Conservation (phyloP, 73 alveolate genomes). For the Paraurostyla sp. region DNA sequence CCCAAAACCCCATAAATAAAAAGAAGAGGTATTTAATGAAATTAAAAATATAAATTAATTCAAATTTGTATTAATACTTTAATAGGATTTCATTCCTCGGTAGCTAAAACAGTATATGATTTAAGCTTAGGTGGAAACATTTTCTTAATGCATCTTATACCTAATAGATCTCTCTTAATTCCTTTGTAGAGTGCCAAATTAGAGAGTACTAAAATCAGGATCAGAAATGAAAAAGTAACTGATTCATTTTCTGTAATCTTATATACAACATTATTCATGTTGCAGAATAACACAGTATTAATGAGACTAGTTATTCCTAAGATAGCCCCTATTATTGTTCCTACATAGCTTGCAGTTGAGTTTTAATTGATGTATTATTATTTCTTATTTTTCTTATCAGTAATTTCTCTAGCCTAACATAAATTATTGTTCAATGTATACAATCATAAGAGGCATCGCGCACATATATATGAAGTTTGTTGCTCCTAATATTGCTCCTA, state of each 20-base stretch:
- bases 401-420: background rate
- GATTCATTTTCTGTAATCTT: background rate
- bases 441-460: background rate
- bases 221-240: background rate
- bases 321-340: background rate
- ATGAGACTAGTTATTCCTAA: background rate
- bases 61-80: too few relatives aligned
- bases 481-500: constrained; percentile 3
- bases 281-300: background rate
- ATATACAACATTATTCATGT: background rate
- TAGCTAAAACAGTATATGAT: background rate
- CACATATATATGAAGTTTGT: background rate
- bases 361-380: background rate
- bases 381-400: background rate
- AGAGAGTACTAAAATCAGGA: background rate
- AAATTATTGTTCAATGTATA: background rate
- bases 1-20: too few relatives aligned
- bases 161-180: background rate
- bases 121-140: background rate
- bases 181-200: background rate
- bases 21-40: too few relatives aligned
- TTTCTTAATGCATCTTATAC: background rate
- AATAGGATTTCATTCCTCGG: background rate
- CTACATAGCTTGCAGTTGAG: background rate
- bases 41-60: too few relatives aligned